Evolutionary conservation across 352 stramenopile species (phyloP).

Genomic region (Globisporangium yorkense): DNA sequence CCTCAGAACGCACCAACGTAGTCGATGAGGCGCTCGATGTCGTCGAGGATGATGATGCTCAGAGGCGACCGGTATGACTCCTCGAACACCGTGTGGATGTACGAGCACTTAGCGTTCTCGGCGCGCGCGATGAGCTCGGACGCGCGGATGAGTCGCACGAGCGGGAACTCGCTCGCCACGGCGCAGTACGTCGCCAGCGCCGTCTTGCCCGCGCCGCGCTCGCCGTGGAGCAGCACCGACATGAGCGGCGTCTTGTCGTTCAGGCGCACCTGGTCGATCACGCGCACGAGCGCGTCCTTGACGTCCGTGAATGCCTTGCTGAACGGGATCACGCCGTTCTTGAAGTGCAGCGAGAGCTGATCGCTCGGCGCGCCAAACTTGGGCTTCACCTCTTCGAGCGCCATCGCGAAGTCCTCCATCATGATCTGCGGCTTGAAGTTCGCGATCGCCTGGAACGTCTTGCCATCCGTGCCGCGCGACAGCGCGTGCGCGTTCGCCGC

Average conservation of each 20-base stretch:
- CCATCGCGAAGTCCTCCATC: constrained; percentile 94
- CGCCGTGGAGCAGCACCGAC: constrained; percentile 95
- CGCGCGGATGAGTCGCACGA: constrained; percentile 97
- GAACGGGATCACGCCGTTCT: constrained; percentile 97
- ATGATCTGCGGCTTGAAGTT: constrained; percentile 79
- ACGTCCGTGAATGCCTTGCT: constrained; percentile 93
- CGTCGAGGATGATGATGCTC: constrained; percentile 99
- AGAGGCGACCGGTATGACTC: constrained; percentile 98
- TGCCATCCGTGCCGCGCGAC: constrained; percentile 73
- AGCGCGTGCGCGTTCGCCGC: constrained; percentile 86
- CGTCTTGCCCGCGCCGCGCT: constrained; percentile 94
- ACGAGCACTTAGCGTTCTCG: constrained; percentile 92
- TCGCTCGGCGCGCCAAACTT: constrained; percentile 96
- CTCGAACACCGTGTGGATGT: constrained; percentile 94
- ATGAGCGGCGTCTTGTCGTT: constrained; percentile 96
- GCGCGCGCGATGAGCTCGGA: constrained; percentile 96
- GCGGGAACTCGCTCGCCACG: constrained; percentile 94
- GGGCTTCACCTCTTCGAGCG: constrained; percentile 94
- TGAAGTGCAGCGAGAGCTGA: constrained; percentile 92
- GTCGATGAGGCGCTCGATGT: constrained; percentile 99
- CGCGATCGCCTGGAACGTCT: constrained; percentile 74
- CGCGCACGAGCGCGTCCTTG: constrained; percentile 83
- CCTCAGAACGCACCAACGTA: constrained; percentile 70
- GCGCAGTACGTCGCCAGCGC: constrained; percentile 96
- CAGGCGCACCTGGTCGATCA: constrained; percentile 94